Base-by-base conservation (phyloP, 2,329 filamentous ascomycete genomes). In the Trichoderma polysporum region DNA sequence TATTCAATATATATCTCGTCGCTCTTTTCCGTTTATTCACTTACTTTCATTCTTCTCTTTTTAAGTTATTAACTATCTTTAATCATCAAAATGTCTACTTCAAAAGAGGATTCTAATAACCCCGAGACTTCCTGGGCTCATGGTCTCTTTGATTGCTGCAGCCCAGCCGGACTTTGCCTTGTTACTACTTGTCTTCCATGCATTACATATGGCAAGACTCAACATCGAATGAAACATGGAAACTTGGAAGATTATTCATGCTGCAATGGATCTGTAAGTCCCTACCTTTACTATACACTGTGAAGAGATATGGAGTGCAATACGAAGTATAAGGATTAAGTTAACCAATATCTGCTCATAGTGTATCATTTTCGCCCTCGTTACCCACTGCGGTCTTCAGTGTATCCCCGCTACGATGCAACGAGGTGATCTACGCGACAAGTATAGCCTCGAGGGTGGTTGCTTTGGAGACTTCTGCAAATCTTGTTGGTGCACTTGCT, bases 141-240 rank as follows among this genome's bases (percentile, higher is more conserved):
- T 78, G 72, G 68, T 57, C 78, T 84, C 72, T 83, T 82, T 52
- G 77, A 76, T 66, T 84, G 81, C 77, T 81, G 79, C 73, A 76
- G 69, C 68, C 82, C 81, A 27, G 75, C 82, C 60, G 77, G 79
- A 60, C 76, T 78, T 3, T 84, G 82, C 73, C 69, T 81, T 10
- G 73, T 82, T 58, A 78, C 79, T 9, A 83, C 76, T 68, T 84
- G 78, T 69, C 68, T 82, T 31, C 82, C 82, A 2, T 84, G 82
- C 69, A 74, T 84, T 25, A 82, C 80, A 35, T 84, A 83, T 62
- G 81, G 81, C 73, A 82, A 81, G 78, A 83, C 81, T 4, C 74
- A 82, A 65, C 82, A 84, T 70, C 79, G 82, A 29, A 71, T 83
- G 17, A 75, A 79, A 73, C 75, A 79, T 27, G 75, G 72, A 33